Evolutionary conservation across 2,329 filamentous ascomycete genomes (phyloP), one percentile per base, ranked within the genome.

Genomic region (Tolypocladium paradoxum): DNA sequence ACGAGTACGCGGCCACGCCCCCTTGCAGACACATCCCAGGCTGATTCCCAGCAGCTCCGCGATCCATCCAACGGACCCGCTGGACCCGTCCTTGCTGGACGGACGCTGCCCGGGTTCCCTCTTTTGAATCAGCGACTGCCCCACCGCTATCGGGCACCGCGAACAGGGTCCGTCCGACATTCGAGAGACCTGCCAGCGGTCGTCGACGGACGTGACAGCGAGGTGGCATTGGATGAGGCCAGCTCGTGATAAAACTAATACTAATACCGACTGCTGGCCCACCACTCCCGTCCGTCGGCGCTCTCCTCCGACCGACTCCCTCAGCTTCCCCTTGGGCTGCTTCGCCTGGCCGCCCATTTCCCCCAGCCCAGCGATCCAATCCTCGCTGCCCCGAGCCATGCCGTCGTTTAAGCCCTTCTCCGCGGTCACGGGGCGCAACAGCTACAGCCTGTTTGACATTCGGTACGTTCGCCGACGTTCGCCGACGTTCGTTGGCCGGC

Each of bases 351-450:
- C 29, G 48, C 35, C 35, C n/a, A 35, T 27, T 12, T 11, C 11
- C 35, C 7, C 8, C 34, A 18, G 20, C n/a, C 22, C 35, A 16
- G 27, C 36, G 16, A 27, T 38, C n/a, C 29, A 34, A 29, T 43
- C 49, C 49, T 24, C 36, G 14, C 29, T 16, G 49, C 36, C 36
- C 53, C 34, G 48, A 36, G 71, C 64, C 60, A 82, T 81, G 78
- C 76, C 76, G 55, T 77, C 74, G 29, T 79, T 81, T 58, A 81
- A 80, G 53, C 76, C 77, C 47, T 79, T 82, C 60, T 72, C 72
- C 22, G 72, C 75, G 40, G 75, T 77, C 58, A 75, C 73, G 20
- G 74, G 74, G 55, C 76, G 74, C 59, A 72, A 73, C 62, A 73
- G 72, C 50, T 76, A 74, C 58, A 77, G 76, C 24, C 71, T 81